Conservation (phyloP, 805 yeast species). For the Clavispora vitiphila region DNA sequence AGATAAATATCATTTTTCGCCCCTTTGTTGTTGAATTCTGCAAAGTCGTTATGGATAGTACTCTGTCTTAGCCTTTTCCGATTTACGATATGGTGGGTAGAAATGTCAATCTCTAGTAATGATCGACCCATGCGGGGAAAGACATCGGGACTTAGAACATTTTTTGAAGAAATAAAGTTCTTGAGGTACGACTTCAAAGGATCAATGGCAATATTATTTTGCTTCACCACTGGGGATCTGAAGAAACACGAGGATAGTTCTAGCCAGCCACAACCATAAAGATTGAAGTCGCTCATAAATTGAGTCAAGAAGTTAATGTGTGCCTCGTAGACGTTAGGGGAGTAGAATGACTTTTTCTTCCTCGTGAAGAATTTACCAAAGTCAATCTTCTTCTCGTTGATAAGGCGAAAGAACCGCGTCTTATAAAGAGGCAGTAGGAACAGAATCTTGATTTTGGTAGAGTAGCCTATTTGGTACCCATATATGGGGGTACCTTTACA, state of each 20-base stretch:
- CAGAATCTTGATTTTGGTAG: conserved; percentile 63
- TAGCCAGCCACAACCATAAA: conserved; percentile 83
- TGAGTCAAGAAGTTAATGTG: conserved; percentile 78
- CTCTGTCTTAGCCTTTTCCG: conserved; percentile 40
- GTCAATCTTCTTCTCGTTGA: conserved; percentile 20
- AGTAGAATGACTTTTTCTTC: not conserved
- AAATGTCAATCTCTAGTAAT: conserved; percentile 66
- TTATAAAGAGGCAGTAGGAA: conserved; percentile 58
- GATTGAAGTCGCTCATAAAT: conserved; percentile 75
- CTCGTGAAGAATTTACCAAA: conserved; percentile 5
- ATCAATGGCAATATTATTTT: conserved; percentile 2
- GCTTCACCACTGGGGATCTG: conserved; percentile 47
- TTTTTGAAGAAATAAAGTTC: conserved; percentile 18
- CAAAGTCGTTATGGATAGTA: conserved; percentile 47
- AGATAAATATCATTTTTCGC: conserved; percentile 24
- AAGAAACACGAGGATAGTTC: conserved; percentile 43
- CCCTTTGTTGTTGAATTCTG: conserved; percentile 23
- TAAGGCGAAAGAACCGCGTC: conserved; percentile 48
- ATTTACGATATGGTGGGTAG: conserved; percentile 58
- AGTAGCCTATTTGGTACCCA: conserved; percentile 69
- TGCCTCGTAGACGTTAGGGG: conserved; percentile 49
- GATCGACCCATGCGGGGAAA: conserved; percentile 57
- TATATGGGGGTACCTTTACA: conserved; percentile 80
- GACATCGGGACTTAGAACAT: conserved; percentile 22
- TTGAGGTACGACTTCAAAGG: conserved; percentile 15